A percentile compares a stretch with the other conserved stretches of the same genome.
phyloP scores from a whole-genome alignment of 2,329 filamentous ascomycete species.

The Zymoseptoria crescenta region DNA sequence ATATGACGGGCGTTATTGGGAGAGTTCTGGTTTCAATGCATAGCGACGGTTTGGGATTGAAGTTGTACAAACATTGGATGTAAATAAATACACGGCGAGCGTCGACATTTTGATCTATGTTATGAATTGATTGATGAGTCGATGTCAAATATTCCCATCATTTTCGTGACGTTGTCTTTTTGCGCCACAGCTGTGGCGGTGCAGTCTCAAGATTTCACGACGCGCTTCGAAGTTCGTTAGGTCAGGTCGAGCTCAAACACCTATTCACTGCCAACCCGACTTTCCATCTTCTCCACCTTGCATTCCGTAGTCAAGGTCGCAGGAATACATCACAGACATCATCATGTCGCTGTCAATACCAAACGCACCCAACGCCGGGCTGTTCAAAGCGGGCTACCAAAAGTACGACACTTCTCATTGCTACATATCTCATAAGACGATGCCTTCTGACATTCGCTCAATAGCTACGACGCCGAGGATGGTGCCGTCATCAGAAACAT shows the following conservation, averaged over 20 bases:
- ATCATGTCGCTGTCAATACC: conserved; percentile 94
- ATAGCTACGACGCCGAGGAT: conserved; percentile 97
- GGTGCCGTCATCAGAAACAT: conserved; percentile 97
- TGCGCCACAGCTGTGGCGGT: not conserved
- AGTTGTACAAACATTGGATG: not conserved
- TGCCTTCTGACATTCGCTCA: conserved; percentile 20
- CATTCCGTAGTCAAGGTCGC: not conserved
- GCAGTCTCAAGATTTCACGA: not conserved
- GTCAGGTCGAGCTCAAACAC: not conserved
- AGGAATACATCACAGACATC: not conserved
- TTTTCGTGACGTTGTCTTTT: not conserved
- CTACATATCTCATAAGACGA: conserved; percentile 12
- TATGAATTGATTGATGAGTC: not conserved
- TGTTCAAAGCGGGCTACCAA: conserved; percentile 96
- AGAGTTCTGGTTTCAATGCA: not conserved
- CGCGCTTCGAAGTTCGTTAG: not conserved
- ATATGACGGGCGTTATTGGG: not conserved
- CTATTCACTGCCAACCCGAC: not conserved
- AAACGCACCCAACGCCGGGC: conserved; percentile 80
- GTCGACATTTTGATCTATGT: not conserved
- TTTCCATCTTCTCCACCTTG: not conserved
- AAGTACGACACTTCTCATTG: conserved; percentile 55
- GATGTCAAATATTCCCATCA: too few species aligned
- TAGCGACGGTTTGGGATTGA: not conserved
- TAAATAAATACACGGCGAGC: not conserved